Conservation (phyloP, 176 grass and related monocot genomes). For the Avena atlantica region DNA sequence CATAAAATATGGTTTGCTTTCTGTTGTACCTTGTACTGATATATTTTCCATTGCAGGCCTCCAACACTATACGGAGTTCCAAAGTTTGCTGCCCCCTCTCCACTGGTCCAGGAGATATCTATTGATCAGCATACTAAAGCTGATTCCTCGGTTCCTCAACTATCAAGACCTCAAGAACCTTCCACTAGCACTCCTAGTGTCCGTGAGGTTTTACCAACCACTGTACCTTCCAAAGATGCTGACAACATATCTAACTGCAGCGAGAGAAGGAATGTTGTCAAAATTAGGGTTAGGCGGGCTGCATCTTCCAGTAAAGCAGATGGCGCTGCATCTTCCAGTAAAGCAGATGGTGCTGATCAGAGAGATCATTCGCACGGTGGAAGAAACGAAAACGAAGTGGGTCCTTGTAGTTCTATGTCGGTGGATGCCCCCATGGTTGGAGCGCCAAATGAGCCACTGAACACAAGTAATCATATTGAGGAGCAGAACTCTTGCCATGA, state of each 20-base stretch:
- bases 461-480: constrained; percentile 66
- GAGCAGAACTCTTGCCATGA: constrained; percentile 80
- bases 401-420: constrained; percentile 91
- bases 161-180: constrained; percentile 72
- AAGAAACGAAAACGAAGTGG: constrained; percentile 76
- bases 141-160: constrained; percentile 57
- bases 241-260: constrained; percentile 92
- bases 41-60: constrained; percentile 54
- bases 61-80: constrained; percentile 83
- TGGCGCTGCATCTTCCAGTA: constrained; percentile 82
- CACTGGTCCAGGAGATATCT: constrained; percentile 55
- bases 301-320: constrained; percentile 87
- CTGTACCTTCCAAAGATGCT: constrained; percentile 72
- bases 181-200: constrained; percentile 67
- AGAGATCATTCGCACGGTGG: constrained; percentile 58
- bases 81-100: constrained; percentile 52
- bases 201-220: constrained; percentile 57
- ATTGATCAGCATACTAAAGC: constrained; percentile 58
- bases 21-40: constrained; percentile 34
- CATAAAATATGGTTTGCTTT: not conserved
- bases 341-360: constrained; percentile 70
- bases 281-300: constrained; percentile 79
- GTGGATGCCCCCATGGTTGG: constrained; percentile 84
- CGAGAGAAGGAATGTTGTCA: constrained; percentile 84
- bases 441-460: constrained; percentile 61